Conservation (phyloP, 164 flowering plant species). For the Platanus orientalis region DNA sequence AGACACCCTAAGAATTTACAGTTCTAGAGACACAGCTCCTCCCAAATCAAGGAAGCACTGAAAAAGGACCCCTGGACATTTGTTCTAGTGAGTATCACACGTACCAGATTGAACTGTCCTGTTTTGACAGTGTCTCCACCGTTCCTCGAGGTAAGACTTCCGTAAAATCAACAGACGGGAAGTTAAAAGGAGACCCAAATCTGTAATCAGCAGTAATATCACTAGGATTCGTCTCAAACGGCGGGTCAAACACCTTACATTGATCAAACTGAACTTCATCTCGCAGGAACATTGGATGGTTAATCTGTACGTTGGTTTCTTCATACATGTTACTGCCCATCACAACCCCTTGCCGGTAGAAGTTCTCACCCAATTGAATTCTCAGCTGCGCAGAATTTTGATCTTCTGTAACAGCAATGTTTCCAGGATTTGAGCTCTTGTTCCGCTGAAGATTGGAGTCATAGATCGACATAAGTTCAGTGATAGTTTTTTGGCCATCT, state of each 20-base stretch:
- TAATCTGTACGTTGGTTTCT: slow-evolving; percentile 25
- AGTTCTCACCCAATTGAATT: slow-evolving; percentile 29
- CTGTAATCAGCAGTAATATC: slow-evolving; percentile 26
- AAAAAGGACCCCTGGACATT: neutral
- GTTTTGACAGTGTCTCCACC: slow-evolving; percentile 32
- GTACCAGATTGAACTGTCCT: slow-evolving; percentile 52
- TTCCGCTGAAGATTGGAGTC: slow-evolving; percentile 42
- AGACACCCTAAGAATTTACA: slow-evolving; percentile 1
- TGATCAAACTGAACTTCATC: slow-evolving; percentile 40
- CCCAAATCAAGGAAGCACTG: neutral
- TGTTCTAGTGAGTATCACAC: slow-evolving; percentile 1
- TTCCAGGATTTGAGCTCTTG: slow-evolving; percentile 23
- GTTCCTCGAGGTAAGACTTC: slow-evolving; percentile 26
- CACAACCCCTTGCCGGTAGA: too few species aligned
- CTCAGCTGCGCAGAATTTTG: slow-evolving; percentile 26
- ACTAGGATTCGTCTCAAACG: slow-evolving; percentile 28
- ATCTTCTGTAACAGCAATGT: slow-evolving; percentile 17
- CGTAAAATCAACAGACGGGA: slow-evolving; percentile 29
- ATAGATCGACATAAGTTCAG: slow-evolving; percentile 56
- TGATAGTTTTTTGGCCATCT: slow-evolving; percentile 65
- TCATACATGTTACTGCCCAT: slow-evolving; percentile 28
- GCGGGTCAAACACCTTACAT: slow-evolving; percentile 33
- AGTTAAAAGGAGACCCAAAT: slow-evolving; percentile 49
- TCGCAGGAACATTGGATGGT: slow-evolving; percentile 26
- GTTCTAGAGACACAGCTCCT: neutral